Evolutionary conservation across 2,329 filamentous ascomycete species (phyloP).

Genomic region (Emmonsia crescens): DNA sequence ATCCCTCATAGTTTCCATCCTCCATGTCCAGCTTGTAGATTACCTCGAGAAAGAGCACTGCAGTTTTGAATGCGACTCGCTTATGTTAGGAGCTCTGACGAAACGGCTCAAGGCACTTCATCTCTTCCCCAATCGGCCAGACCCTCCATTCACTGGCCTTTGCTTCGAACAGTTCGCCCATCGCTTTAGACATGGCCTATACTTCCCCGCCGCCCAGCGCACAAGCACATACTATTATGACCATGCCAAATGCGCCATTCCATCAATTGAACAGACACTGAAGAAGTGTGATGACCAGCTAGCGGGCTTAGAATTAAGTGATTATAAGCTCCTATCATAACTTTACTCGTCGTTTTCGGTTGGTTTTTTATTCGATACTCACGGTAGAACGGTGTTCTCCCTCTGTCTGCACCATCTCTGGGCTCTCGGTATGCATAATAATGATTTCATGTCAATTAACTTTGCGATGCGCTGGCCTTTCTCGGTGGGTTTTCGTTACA

Average conservation of each 20-base stretch:
- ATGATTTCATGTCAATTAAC: neutral
- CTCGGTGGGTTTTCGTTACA: neutral
- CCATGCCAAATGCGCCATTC: constrained; percentile 14
- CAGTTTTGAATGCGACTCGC: constrained; percentile 14
- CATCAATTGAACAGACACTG: constrained; percentile 11
- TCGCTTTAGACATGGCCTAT: constrained; percentile 13
- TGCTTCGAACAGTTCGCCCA: constrained; percentile 13
- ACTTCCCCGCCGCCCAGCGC: constrained; percentile 14
- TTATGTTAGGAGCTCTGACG: constrained; percentile 12
- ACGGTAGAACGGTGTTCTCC: neutral
- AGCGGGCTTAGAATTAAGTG: constrained; percentile 9
- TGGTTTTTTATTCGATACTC: neutral
- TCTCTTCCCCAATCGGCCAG: constrained; percentile 11
- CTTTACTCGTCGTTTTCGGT: neutral
- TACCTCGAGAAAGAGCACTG: constrained; percentile 14
- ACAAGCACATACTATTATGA: constrained; percentile 13
- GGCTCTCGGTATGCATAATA: neutral
- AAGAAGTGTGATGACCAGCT: constrained; percentile 10
- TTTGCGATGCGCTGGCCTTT: neutral
- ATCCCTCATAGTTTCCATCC: constrained; percentile 7
- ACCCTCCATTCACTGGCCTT: constrained; percentile 11
- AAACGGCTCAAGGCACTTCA: constrained; percentile 10
- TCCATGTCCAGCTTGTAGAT: constrained; percentile 11
- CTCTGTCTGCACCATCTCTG: neutral
- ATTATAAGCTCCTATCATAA: constrained; percentile 6